A percentile compares a stretch with the other conserved stretches of the same genome.
Conservation (phyloP, 768 basidiomycete genomes). For the Tylopilus rubrobrunneus region DNA sequence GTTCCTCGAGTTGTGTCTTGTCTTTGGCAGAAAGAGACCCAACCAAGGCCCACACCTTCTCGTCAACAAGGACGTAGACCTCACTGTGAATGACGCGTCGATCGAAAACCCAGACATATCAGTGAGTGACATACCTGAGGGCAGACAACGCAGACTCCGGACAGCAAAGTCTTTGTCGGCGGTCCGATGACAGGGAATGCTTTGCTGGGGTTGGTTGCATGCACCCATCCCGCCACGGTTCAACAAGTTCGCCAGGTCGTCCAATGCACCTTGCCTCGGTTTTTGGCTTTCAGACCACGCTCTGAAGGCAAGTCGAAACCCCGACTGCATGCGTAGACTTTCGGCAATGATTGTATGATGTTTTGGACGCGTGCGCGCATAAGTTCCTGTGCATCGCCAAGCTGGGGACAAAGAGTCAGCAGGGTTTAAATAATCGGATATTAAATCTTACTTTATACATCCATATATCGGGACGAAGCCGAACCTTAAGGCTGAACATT, state of each 20-base stretch:
- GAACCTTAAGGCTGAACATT: no score
- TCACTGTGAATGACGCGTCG: constrained; percentile 47
- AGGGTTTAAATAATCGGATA: neutral
- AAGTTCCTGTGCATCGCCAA: constrained; percentile 87
- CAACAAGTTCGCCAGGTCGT: constrained; percentile 73
- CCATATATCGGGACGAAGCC: constrained; percentile 82
- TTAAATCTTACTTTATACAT: constrained; percentile 67
- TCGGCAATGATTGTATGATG: constrained; percentile 87
- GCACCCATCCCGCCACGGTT: constrained; percentile 79
- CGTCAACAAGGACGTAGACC: constrained; percentile 77
- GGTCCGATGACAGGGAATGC: constrained; percentile 74
- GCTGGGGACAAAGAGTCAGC: constrained; percentile 41
- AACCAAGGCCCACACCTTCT: constrained; percentile 79
- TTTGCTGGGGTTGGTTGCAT: constrained; percentile 70
- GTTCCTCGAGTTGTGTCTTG: constrained; percentile 88
- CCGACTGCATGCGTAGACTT: constrained; percentile 90
- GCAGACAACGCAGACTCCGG: constrained; percentile 81
- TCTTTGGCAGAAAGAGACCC: constrained; percentile 78
- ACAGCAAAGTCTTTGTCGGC: constrained; percentile 88
- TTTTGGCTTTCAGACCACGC: constrained; percentile 89
- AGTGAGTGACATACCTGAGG: constrained; percentile 63
- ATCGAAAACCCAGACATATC: constrained; percentile 1
- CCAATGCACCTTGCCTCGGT: constrained; percentile 81
- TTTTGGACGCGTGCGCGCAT: constrained; percentile 76
- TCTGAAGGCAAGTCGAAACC: constrained; percentile 86